phyloP scores from a whole-genome alignment of 352 stramenopile species.

The Phytophthora pistaciae region DNA sequence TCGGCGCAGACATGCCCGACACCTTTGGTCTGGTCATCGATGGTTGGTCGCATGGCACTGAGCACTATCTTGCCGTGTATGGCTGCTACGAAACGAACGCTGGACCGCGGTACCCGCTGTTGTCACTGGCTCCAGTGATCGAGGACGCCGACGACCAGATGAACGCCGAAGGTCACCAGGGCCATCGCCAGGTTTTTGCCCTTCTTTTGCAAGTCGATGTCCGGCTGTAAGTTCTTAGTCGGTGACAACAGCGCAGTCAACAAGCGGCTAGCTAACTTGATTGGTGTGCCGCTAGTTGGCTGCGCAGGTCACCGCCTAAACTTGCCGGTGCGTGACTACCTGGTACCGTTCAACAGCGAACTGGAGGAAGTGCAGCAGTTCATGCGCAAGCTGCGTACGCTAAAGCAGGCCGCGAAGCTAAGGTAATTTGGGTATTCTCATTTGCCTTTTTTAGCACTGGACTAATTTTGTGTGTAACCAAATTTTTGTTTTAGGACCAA shows the following conservation, averaged over 20 bases:
- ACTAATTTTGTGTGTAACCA: too few relatives aligned
- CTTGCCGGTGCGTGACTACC: conserved; percentile 15
- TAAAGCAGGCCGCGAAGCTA: too few relatives aligned
- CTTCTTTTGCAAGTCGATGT: conserved; percentile 3
- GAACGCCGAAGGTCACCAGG: conserved; percentile 4
- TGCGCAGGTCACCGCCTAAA: conserved; percentile 1
- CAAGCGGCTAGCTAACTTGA: too few relatives aligned
- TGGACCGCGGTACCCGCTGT: conserved; percentile 13
- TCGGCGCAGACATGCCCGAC: conserved; percentile 3
- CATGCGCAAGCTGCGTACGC: too few relatives aligned
- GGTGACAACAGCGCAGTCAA: conserved; percentile 15
- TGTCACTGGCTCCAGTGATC: conserved; percentile 18
- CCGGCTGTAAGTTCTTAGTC: conserved; percentile 10
- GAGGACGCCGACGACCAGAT: conserved; percentile 17
- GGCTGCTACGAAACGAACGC: conserved; percentile 8
- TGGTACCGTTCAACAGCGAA: background rate
- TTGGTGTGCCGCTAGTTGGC: too few relatives aligned
- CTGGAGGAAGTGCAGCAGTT: too few relatives aligned
- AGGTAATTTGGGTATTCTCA: too few relatives aligned
- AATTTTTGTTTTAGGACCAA: too few relatives aligned
- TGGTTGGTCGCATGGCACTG: background rate
- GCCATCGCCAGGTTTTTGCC: background rate
- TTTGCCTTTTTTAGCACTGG: too few relatives aligned
- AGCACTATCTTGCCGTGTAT: conserved; percentile 2
- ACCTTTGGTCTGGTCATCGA: conserved; percentile 6